phyloP scores from a whole-genome alignment of 148 eudicot genomes.

The Vaccinium myrtillus region DNA sequence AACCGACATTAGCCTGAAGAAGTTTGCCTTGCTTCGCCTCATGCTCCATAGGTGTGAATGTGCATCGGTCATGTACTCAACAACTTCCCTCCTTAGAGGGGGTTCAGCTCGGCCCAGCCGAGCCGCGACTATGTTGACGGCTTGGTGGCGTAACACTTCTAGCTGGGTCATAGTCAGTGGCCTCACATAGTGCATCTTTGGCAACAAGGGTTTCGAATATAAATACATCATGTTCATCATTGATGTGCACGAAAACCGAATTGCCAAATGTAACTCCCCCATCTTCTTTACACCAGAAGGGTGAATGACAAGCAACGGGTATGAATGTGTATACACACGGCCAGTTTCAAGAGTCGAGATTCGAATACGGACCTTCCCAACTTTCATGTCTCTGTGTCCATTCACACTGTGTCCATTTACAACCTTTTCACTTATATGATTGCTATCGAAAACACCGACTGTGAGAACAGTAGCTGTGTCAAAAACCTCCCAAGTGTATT shows the following conservation, averaged over 20 bases:
- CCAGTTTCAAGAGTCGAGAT: conserved; percentile 85
- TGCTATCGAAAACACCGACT: conserved; percentile 73
- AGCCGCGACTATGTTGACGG: conserved; percentile 54
- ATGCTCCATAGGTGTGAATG: conserved; percentile 87
- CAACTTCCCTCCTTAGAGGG: conserved; percentile 68
- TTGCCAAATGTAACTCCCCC: conserved; percentile 86
- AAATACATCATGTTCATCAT: conserved; percentile 51
- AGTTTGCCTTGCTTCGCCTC: conserved; percentile 88
- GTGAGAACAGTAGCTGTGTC: conserved; percentile 89
- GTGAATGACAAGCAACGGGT: conserved; percentile 75
- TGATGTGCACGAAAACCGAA: conserved; percentile 77
- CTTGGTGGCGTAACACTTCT: conserved; percentile 55
- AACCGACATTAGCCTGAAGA: conserved; percentile 55
- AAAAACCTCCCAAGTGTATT: conserved; percentile 89
- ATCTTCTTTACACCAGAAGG: conserved; percentile 84
- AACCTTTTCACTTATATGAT: conserved; percentile 42
- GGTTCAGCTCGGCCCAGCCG: conserved; percentile 80
- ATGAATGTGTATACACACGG: conserved; percentile 76
- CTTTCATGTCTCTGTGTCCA: conserved; percentile 37
- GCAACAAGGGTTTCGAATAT: conserved; percentile 67
- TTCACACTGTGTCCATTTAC: not conserved
- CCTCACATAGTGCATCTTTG: conserved; percentile 79
- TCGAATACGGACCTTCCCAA: conserved; percentile 76
- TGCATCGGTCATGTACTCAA: conserved; percentile 78
- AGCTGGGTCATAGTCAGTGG: conserved; percentile 58